A percentile compares a stretch with the other conserved stretches of the same genome.
Evolutionary conservation across 2,329 filamentous ascomycete genomes (phyloP).

Genomic region (Pseudocercospora eumusae): DNA sequence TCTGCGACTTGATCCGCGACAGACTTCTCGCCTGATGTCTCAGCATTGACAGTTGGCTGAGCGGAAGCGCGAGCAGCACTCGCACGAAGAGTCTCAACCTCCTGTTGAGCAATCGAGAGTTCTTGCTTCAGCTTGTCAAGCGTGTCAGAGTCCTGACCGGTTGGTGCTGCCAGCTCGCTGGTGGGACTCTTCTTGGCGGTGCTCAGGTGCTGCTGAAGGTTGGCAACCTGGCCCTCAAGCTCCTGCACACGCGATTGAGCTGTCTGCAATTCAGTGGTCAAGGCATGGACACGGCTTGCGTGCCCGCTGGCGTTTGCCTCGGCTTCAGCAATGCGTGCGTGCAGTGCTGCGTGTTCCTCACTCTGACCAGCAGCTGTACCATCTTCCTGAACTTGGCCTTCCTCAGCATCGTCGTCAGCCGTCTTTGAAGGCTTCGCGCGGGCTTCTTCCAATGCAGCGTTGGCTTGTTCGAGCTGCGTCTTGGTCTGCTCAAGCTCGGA

Average conservation of each 20-base stretch:
- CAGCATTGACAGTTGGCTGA: slow-evolving; percentile 24
- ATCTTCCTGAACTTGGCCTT: slow-evolving; percentile 48
- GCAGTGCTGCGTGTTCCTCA: slow-evolving; percentile 41
- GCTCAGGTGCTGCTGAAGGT: slow-evolving; percentile 43
- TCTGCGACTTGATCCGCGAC: slow-evolving; percentile 54
- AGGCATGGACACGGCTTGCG: slow-evolving; percentile 39
- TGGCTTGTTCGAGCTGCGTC: slow-evolving; percentile 62
- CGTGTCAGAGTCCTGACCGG: slow-evolving; percentile 29
- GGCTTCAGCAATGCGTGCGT: slow-evolving; percentile 43
- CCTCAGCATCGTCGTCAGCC: slow-evolving; percentile 44
- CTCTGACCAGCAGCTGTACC: slow-evolving; percentile 28
- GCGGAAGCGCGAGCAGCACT: slow-evolving; percentile 34
- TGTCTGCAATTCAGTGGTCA: slow-evolving; percentile 47
- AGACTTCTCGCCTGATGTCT: slow-evolving; percentile 35
- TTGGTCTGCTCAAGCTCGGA: slow-evolving; percentile 59
- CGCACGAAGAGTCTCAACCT: slow-evolving; percentile 49
- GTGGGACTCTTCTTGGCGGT: slow-evolving; percentile 27
- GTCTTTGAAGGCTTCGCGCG: slow-evolving; percentile 45
- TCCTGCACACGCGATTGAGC: slow-evolving; percentile 65
- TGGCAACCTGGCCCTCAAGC: slow-evolving; percentile 61
- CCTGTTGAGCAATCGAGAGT: slow-evolving; percentile 48
- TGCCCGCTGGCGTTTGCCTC: slow-evolving; percentile 46
- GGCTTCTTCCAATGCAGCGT: slow-evolving; percentile 66
- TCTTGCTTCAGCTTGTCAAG: slow-evolving; percentile 45
- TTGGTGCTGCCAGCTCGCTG: not conserved